phyloP scores from a whole-genome alignment of 2,329 filamentous ascomycete genomes.

The Pestalotiopsis sp. region DNA sequence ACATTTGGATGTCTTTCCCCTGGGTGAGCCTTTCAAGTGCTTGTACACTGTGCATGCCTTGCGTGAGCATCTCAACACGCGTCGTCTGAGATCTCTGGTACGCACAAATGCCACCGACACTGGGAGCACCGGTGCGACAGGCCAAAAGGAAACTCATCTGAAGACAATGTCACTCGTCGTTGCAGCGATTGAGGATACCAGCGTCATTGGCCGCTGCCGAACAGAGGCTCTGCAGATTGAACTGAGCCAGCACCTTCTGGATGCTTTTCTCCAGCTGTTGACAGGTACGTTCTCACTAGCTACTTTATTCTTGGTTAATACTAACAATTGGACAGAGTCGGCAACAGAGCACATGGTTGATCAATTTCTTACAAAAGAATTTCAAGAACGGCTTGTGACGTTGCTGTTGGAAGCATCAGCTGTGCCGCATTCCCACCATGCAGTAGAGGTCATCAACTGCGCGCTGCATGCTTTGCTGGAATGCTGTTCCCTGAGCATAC shows the following conservation, averaged over 20 bases:
- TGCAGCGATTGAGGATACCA: conserved; percentile 59
- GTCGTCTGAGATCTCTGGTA: conserved; percentile 26
- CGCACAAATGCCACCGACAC: conserved; percentile 22
- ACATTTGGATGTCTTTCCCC: conserved; percentile 66
- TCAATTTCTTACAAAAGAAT: conserved; percentile 22
- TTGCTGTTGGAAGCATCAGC: conserved; percentile 23
- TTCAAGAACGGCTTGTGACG: conserved; percentile 24
- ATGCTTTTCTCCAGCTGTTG: conserved; percentile 57
- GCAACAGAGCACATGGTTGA: conserved; percentile 18
- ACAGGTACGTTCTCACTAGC: conserved; percentile 42
- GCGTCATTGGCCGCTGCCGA: conserved; percentile 48
- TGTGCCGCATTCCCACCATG: conserved; percentile 23
- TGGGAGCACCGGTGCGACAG: conserved; percentile 22
- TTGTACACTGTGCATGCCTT: conserved; percentile 74
- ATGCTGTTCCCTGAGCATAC: conserved; percentile 36
- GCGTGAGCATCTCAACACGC: conserved; percentile 57
- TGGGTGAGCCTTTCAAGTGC: conserved; percentile 69
- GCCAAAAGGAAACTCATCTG: conserved; percentile 36
- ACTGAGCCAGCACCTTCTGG: conserved; percentile 56
- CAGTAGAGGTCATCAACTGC: conserved; percentile 33
- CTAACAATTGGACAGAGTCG: conserved; percentile 26
- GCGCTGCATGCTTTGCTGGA: conserved; percentile 42
- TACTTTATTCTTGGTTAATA: conserved; percentile 20
- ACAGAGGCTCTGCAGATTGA: conserved; percentile 46
- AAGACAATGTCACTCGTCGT: conserved; percentile 57